Evolutionary conservation across 805 yeast species (phyloP).

Genomic region (Candida nitratophila): DNA sequence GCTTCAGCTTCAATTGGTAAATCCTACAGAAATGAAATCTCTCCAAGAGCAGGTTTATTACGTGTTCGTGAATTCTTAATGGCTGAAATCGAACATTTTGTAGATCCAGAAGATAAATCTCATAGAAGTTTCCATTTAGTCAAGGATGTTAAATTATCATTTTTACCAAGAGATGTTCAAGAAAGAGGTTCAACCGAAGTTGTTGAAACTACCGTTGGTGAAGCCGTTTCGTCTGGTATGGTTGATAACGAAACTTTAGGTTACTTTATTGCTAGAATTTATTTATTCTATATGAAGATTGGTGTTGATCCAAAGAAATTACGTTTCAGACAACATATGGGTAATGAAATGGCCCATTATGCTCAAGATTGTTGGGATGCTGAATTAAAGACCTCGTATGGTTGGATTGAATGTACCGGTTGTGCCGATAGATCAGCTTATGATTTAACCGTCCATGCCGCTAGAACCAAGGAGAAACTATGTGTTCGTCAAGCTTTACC

Average conservation of each 20-base stretch:
- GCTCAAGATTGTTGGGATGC: constrained; percentile 99
- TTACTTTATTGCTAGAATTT: constrained; percentile 92
- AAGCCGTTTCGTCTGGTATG: constrained; percentile 82
- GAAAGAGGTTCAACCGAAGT: constrained; percentile 74
- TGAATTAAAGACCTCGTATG: constrained; percentile 90
- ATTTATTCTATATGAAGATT: constrained; percentile 72
- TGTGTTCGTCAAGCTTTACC: constrained; percentile 88
- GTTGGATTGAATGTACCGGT: constrained; percentile 99
- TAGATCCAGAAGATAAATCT: constrained; percentile 83
- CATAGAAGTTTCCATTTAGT: constrained; percentile 79
- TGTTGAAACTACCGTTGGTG: constrained; percentile 65
- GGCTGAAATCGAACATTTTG: constrained; percentile 99
- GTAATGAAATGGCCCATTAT: constrained; percentile 99
- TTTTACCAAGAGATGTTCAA: constrained; percentile 85
- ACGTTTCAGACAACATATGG: constrained; percentile 98
- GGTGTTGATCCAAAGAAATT: constrained; percentile 82
- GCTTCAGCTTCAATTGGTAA: constrained; percentile 99
- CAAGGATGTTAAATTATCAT: constrained; percentile 61
- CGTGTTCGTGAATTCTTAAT: constrained; percentile 98
- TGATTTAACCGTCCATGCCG: constrained; percentile 92
- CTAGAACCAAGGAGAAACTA: constrained; percentile 89
- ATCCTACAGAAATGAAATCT: constrained; percentile 97
- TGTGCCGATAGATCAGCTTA: constrained; percentile 99
- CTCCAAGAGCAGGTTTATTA: constrained; percentile 95
- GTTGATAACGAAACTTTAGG: constrained; percentile 97